These are phyloP conservation scores for Micromonas pusilla DNA, from an alignment of 139 green algal genomes.

Conservation along the genomic window DNA sequence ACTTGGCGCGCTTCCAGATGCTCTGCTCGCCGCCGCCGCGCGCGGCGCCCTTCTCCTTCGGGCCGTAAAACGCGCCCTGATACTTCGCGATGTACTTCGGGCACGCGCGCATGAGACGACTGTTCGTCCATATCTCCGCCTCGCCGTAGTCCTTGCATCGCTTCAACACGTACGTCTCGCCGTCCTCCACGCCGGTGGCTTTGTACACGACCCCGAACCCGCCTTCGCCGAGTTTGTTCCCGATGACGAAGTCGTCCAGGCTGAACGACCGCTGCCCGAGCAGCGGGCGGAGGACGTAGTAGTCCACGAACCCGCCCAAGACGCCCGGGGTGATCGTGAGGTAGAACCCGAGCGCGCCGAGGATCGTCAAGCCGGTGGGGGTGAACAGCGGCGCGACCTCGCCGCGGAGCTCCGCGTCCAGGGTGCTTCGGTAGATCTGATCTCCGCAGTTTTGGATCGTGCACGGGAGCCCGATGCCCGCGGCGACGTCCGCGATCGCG, in stretches of 20 bases:
- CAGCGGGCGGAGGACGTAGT: slow-evolving; percentile 62
- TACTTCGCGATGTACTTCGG: slow-evolving; percentile 64
- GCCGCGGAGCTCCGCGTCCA: slow-evolving; percentile 10
- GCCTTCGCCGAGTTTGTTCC: slow-evolving; percentile 73
- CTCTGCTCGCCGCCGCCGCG: not conserved
- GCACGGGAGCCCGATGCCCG: slow-evolving; percentile 16
- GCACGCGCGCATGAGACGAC: slow-evolving; percentile 70
- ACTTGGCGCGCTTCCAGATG: not conserved
- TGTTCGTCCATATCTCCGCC: slow-evolving; percentile 98
- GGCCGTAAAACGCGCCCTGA: slow-evolving; percentile 76
- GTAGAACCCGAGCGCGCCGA: not conserved
- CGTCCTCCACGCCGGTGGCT: slow-evolving; percentile 46
- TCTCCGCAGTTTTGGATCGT: slow-evolving; percentile 28
- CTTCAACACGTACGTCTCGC: slow-evolving; percentile 13
- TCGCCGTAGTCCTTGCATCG: slow-evolving; percentile 11
- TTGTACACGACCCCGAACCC: slow-evolving; percentile 90
- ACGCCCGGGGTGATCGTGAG: slow-evolving; percentile 50
- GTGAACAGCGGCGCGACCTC: slow-evolving; percentile 2
- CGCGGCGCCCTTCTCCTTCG: not conserved
- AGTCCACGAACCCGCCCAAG: slow-evolving; percentile 66
- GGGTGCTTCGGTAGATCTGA: slow-evolving; percentile 15
- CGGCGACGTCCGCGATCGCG: not conserved
- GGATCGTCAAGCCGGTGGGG: not conserved
- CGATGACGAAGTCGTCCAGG: slow-evolving; percentile 70
- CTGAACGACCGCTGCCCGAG: slow-evolving; percentile 31